These are phyloP conservation scores for Chaetomium sp. DNA, from an alignment of 2,329 filamentous ascomycete species.

Conservation along the genomic window DNA sequence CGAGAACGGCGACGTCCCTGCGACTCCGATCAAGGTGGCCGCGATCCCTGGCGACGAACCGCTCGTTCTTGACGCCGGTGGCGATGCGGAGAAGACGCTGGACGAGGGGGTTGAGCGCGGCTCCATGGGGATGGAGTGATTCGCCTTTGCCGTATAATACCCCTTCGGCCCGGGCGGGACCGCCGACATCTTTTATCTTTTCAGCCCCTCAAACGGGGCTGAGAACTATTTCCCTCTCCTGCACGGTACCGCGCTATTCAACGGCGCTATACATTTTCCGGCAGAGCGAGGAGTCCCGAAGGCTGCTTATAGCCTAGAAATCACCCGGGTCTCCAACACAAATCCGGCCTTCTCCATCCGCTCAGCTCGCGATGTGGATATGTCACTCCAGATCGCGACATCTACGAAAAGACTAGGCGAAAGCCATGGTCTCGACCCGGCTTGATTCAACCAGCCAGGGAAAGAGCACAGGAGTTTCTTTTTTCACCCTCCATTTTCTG, in stretches of 20 bases:
- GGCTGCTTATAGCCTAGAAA: no score
- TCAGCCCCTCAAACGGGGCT: neutral
- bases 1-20: slow-evolving; percentile 16
- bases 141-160: neutral
- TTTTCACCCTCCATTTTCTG: neutral
- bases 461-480: neutral
- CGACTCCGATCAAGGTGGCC: slow-evolving; percentile 26
- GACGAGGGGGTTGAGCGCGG: slow-evolving; percentile 16
- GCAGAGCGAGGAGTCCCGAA: neutral
- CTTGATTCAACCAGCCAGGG: neutral
- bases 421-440: neutral
- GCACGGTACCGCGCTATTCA: neutral
- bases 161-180: neutral
- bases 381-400: no score
- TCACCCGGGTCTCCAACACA: no score
- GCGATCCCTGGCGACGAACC: slow-evolving; percentile 11
- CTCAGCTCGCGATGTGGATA: no score
- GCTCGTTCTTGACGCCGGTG: slow-evolving; percentile 27
- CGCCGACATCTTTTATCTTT: neutral
- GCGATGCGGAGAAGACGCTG: slow-evolving; percentile 25
- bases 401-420: neutral
- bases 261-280: neutral
- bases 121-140: slow-evolving; percentile 28
- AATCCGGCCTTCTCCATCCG: no score
- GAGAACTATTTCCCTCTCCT: neutral